Evolutionary conservation across 208 protist species (phyloP), one percentile per base, ranked within the genome.

Genomic region (Sergeia podlipaevii): DNA sequence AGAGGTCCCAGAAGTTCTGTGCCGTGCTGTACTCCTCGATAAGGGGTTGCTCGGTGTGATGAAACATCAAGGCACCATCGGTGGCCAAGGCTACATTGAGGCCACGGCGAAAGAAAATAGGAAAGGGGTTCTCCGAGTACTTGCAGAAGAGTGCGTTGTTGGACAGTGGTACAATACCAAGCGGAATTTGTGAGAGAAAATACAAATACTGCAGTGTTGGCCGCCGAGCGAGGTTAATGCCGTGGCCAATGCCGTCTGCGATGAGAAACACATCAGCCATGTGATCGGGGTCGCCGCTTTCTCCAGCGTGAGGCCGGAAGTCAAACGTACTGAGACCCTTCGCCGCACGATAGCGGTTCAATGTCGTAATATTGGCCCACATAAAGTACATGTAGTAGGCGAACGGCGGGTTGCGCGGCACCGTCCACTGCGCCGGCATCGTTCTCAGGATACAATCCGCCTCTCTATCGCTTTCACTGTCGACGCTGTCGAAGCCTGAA

Each of bases 111-210:
- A 99, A 97, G 62, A 98, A 98, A 20, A 27, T 17, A 1, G 88
- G 81, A 58, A 99, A 97, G 18, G 97, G 97, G 72, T 98, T 98
- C 42, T 92, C 72, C 24, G 74, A 23, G 65, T 99, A 99, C 21
- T 86, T 70, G 36, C 98, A 85, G 71, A 99, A 99, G 20, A 99
- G 87, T 3, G 86, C 77, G 81, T 99, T 99, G 80, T 99, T 99
- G 62, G 86, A 97, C 23, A 99, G 77, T 28, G 98, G 98, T 52
- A 96, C 97, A 23, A 99, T 77, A 17, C 95, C 93, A 7, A 99
- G 77, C 18, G 96, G 97, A 48, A 99, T 91, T 78, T 99, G 97
- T 15, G 68, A 62, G 3, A 99, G 75, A 66, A 99, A 99, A 70
- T 98, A 99, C 24, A 99, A 77, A 65, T 99, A 99, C 83, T 99